Conservation (phyloP, 306 rosid genomes). For the Cicer bijugum region DNA sequence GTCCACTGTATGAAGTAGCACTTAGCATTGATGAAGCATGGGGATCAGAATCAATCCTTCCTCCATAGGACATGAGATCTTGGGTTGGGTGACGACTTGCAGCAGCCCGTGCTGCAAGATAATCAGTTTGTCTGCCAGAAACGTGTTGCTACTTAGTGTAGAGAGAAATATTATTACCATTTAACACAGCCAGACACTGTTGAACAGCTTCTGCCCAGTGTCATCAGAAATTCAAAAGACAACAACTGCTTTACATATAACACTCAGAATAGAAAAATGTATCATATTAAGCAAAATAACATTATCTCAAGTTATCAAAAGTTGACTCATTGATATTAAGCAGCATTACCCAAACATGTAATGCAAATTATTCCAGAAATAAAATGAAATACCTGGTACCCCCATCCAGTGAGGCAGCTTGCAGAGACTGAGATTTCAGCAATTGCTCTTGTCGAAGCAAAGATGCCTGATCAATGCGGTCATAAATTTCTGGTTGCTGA, state of each 20-base stretch:
- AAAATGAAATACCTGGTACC: slow-evolving; percentile 70
- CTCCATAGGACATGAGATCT: slow-evolving; percentile 85
- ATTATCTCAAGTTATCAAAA: slow-evolving; percentile 36
- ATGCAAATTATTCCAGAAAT: neutral
- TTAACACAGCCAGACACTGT: slow-evolving; percentile 59
- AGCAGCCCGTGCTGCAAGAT: slow-evolving; percentile 92
- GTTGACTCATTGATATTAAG: slow-evolving; percentile 34
- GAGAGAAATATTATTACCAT: slow-evolving; percentile 70
- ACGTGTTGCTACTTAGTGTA: slow-evolving; percentile 88
- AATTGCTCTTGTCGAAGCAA: slow-evolving; percentile 94
- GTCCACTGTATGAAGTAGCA: slow-evolving; percentile 80
- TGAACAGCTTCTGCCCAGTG: slow-evolving; percentile 58
- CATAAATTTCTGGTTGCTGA: slow-evolving; percentile 78
- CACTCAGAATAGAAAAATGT: slow-evolving; percentile 38
- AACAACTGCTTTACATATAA: slow-evolving; percentile 36
- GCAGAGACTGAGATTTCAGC: slow-evolving; percentile 83
- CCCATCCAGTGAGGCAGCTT: slow-evolving; percentile 84
- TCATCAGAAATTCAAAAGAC: slow-evolving; percentile 48
- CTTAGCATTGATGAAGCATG: slow-evolving; percentile 76
- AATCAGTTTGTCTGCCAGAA: slow-evolving; percentile 99
- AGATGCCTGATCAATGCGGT: slow-evolving; percentile 81
- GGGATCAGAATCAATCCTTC: slow-evolving; percentile 89
- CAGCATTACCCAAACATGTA: slow-evolving; percentile 32
- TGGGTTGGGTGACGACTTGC: slow-evolving; percentile 87
- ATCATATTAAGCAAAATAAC: slow-evolving; percentile 38